Evolutionary conservation across 2,329 filamentous ascomycete species (phyloP).

Genomic region (Trichoderma polysporum): DNA sequence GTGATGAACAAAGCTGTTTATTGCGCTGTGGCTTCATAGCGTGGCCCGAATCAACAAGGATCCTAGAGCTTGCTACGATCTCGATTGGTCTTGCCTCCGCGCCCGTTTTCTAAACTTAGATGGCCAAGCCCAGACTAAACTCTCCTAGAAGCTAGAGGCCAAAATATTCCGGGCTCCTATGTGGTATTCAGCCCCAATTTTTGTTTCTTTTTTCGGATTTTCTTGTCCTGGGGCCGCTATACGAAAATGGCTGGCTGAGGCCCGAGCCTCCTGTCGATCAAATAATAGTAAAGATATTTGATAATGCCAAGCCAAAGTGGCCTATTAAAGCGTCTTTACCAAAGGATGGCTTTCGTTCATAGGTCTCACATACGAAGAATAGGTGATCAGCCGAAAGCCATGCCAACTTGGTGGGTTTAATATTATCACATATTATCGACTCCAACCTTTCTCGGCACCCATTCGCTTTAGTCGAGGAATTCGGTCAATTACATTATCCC

Average conservation of each 20-base stretch:
- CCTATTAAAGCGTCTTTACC: not conserved
- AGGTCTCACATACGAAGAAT: not conserved
- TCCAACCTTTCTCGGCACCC: not conserved
- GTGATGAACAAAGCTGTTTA: not conserved
- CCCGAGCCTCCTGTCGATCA: constrained; percentile 16
- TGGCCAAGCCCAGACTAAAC: not conserved
- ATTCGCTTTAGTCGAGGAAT: not conserved
- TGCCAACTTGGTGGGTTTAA: not conserved
- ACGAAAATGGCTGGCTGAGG: not conserved
- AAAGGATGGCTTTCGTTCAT: not conserved
- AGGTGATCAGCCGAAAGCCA: not conserved
- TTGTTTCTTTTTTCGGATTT: not conserved
- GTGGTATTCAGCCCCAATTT: not conserved
- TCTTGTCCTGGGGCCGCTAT: not conserved
- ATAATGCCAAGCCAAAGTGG: constrained; percentile 7
- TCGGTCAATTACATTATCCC: not conserved
- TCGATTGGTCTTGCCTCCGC: constrained; percentile 4
- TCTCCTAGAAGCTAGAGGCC: not conserved
- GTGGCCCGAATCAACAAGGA: not conserved
- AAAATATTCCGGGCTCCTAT: not conserved
- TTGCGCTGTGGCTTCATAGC: constrained; percentile 6
- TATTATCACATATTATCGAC: not conserved
- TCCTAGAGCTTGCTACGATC: not conserved
- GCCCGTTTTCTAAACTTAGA: constrained; percentile 13
- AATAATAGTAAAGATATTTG: not conserved